These are phyloP conservation scores for Aspergillus thermomutatus DNA, from an alignment of 2,329 filamentous ascomycete species.

Conservation along the genomic window DNA sequence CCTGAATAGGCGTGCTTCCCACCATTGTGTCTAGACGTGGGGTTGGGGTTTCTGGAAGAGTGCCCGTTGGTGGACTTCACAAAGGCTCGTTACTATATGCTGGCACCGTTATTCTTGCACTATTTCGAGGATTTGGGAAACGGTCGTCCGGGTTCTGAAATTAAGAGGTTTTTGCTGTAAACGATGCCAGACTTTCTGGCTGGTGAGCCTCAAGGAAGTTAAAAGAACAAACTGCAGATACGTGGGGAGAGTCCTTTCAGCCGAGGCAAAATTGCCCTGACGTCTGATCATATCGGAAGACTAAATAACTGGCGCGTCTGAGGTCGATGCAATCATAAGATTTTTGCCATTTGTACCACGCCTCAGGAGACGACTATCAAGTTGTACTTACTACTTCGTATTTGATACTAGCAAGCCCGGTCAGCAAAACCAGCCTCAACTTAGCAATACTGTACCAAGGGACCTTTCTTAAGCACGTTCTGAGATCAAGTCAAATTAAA, in stretches of 20 bases:
- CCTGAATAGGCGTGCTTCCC: not conserved
- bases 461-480: not conserved
- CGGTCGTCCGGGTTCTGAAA: not conserved
- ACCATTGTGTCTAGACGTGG: constrained; percentile 4
- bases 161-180: not conserved
- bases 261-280: not conserved
- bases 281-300: not conserved
- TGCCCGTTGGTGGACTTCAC: not conserved
- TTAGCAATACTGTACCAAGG: not conserved
- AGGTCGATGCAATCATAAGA: too few relatives aligned
- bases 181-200: not conserved
- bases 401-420: not conserved
- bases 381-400: too few relatives aligned
- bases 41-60: constrained; percentile 1
- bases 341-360: too few relatives aligned
- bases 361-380: too few relatives aligned
- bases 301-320: too few relatives aligned
- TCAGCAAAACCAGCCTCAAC: not conserved
- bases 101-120: not conserved
- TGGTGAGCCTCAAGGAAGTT: not conserved
- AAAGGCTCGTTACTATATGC: not conserved
- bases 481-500: not conserved
- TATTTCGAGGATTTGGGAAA: not conserved
- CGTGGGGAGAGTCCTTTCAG: not conserved
- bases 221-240: not conserved